Base-by-base conservation (phyloP, 257 asterid species). In the Lithospermum erythrorhizon region DNA sequence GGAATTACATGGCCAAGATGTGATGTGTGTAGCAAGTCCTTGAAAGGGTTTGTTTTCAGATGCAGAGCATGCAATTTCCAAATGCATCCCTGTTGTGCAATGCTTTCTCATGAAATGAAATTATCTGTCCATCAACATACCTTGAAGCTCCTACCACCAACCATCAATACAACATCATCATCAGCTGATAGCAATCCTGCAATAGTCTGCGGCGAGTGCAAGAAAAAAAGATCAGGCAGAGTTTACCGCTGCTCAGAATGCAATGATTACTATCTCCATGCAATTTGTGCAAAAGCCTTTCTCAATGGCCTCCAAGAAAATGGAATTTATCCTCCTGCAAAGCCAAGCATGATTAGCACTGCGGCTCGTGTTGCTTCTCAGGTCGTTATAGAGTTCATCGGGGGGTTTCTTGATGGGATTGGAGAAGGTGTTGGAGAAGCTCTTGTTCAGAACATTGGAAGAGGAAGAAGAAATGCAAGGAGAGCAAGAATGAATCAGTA, bases 71-170 rank as follows among this genome's bases (percentile, higher is more conserved):
- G 97, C 73, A 81, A 69, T 59, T 89, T 89, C 83, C 94, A 86
- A 75, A 86, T 89, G 87, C 97, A 89, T 75, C 97, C 97, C 0
- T 82, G 95, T 65, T 89, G 97, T 41, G 95, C 94, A 62, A 82
- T 74, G 91, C 83, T 89, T 53, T 68, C 89, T 18, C 55, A 71
- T 0, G 86, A 84, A 56, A 74, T 78, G 68, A 69, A 53, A 52
- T 67, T 71, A 53, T 66, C 76, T 17, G 61, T 24, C 27, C 95
- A 89, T 65, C 78, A 73, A 2, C 95, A 89, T 72, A 32, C 69
- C 6, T 37, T 89, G 55, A 82, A 64, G 54, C 72, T 89, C 60
- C 58, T 79, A 59, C 87, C 90, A 4, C 61, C 82, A 10, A 53
- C 25, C 3, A 61, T 9, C 25, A 61, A 64, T 0, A 41, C 49